A percentile compares a stretch with the other conserved stretches of the same genome.
These are phyloP conservation scores for Suillus occidentalis DNA, from an alignment of 768 basidiomycete genomes.

Conservation along the genomic window DNA sequence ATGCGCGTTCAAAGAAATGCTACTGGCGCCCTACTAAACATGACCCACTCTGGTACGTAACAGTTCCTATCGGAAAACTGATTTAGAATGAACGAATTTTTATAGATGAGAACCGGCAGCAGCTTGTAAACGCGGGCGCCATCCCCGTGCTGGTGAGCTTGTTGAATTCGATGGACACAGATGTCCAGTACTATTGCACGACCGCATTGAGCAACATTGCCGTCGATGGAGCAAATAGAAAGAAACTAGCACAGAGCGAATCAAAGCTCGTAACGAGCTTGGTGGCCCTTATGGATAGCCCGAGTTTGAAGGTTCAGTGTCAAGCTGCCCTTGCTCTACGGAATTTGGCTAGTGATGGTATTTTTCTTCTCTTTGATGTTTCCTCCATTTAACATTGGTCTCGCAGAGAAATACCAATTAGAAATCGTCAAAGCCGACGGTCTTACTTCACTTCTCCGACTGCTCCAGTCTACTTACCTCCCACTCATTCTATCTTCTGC, in stretches of 20 bases:
- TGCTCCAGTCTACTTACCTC: constrained; percentile 94
- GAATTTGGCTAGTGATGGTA: constrained; percentile 96
- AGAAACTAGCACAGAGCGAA: constrained; percentile 91
- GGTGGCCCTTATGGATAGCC: constrained; percentile 94
- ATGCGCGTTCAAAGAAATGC: constrained; percentile 99
- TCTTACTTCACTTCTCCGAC: constrained; percentile 85
- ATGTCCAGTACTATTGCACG: constrained; percentile 99
- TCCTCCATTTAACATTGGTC: constrained; percentile 3
- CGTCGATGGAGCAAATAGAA: constrained; percentile 92
- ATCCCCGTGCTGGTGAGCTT: constrained; percentile 96
- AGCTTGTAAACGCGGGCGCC: constrained; percentile 96
- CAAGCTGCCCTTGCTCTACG: constrained; percentile 95
- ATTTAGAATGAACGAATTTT: constrained; percentile 6
- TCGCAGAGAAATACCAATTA: constrained; percentile 92
- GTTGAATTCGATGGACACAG: constrained; percentile 95
- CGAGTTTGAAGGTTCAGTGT: constrained; percentile 97
- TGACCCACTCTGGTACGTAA: constrained; percentile 95
- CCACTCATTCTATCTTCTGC: constrained; percentile 98
- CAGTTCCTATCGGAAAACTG: constrained; percentile 4
- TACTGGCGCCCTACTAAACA: constrained; percentile 95
- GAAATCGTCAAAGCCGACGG: constrained; percentile 98
- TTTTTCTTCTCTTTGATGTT: constrained; percentile 18
- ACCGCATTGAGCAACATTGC: constrained; percentile 98
- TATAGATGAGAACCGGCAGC: constrained; percentile 95
- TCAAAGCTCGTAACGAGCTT: constrained; percentile 93